A percentile compares a stretch with the other conserved stretches of the same genome.
Conservation (phyloP, 179 eudicot species). For the Patellifolia procumbens region DNA sequence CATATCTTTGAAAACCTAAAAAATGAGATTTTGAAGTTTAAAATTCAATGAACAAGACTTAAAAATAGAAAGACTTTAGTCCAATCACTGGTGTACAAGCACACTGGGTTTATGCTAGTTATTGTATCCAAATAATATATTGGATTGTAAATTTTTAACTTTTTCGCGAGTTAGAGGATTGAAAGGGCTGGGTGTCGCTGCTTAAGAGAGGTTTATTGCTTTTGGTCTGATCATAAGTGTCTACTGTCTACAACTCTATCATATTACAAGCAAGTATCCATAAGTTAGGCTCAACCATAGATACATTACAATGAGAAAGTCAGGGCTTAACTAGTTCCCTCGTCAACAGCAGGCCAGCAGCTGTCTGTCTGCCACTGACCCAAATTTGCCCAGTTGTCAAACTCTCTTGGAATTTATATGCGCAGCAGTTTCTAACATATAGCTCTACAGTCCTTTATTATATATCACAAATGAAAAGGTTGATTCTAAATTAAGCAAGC, state of each 20-base stretch:
- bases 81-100: no score
- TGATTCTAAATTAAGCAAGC: neutral
- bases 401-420: neutral
- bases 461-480: neutral
- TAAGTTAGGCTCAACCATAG: neutral
- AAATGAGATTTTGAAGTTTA: no score
- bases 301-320: neutral
- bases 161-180: no score
- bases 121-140: no score
- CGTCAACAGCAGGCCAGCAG: neutral
- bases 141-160: no score
- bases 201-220: no score
- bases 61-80: no score
- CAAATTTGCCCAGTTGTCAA: neutral
- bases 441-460: neutral
- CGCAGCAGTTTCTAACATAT: neutral
- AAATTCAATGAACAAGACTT: no score
- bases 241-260: neutral
- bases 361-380: neutral
- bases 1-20: no score
- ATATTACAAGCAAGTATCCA: neutral
- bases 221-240: no score
- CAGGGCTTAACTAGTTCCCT: neutral
- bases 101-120: no score
- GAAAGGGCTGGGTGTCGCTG: no score